Evolutionary conservation across 176 grass and related monocot genomes (phyloP), one percentile per base, ranked within the genome.

Genomic region (Leersia perrieri): DNA sequence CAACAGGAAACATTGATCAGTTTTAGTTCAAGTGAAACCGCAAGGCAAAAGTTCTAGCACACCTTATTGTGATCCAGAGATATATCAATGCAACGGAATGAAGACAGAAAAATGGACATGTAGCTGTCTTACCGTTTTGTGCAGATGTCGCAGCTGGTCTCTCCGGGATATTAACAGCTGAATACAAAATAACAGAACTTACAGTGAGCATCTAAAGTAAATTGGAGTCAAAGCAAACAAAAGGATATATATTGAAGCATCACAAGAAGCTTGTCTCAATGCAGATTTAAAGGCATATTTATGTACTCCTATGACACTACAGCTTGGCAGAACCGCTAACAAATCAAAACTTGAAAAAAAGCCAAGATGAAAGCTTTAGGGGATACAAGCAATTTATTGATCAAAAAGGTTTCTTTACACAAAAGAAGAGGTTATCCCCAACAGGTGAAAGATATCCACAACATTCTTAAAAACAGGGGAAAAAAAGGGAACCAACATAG

Each of bases 101-200:
- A 35, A 40, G 11, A 55, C 12, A 74, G 47, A 41, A 31, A 49
- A 25, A 76, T 13, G 3, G 31, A 79, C 4, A 75, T 51, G 36
- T 36, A 69, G 8, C 45, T 79, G 58, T 66, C 81, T 90, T 82
- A 97, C 94, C 91, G 29, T 84, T 88, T 68, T 87, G 73, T 25
- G 90, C 84, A 51, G 88, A 86, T 70, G 96, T 98, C 4, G 92
- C 96, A 31, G 90, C 84, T 27, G 96, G 90, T 40, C 94, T 87
- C 63, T 94, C 92, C 33, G 96, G 96, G 40, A 93, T 95, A 84
- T 86, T 93, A 75, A 88, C 90, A 89, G 90, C 92, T 94, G 90
- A 44, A 80, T 57, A 85, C 5, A 80, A 63, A 84, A 70, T 58
- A 20, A 68, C 3, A 27, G 86, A 80, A 61, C 5, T 76, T 62